Conservation (phyloP, 768 basidiomycete species). For the Hericium alpestre region DNA sequence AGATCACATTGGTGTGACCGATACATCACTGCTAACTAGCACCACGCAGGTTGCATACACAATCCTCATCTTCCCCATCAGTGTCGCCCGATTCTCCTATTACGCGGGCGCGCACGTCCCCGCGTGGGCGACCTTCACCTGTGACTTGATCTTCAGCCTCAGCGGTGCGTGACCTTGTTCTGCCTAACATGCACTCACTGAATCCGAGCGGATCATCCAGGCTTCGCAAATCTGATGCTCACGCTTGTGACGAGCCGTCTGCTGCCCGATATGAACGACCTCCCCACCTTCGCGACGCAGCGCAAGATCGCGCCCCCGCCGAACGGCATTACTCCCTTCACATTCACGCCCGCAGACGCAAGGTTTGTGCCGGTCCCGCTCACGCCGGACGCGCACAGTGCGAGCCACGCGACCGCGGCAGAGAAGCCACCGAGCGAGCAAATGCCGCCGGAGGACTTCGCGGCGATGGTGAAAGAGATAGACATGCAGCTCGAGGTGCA, state of each 20-base stretch:
- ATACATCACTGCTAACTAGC: too few relatives aligned
- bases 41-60: conserved; percentile 20
- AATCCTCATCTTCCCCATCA: conserved; percentile 24
- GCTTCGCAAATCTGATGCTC: conserved; percentile 23
- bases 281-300: conserved; percentile 18
- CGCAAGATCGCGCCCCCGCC: conserved; percentile 16
- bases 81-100: conserved; percentile 21
- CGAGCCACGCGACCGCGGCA: too few relatives aligned
- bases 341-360: conserved; percentile 5
- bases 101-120: conserved; percentile 22
- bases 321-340: conserved; percentile 23
- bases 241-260: conserved; percentile 21
- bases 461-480: too few relatives aligned
- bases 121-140: conserved; percentile 20
- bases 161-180: conserved; percentile 14
- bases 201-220: conserved; percentile 5
- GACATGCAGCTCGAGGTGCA: too few relatives aligned
- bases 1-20: too few relatives aligned
- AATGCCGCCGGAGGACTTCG: too few relatives aligned
- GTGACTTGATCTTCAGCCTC: conserved; percentile 25
- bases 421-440: too few relatives aligned
- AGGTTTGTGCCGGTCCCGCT: background rate
- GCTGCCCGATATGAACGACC: conserved; percentile 17
- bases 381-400: too few relatives aligned
- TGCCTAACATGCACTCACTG: background rate